Conservation (phyloP, 1,139 yeast genomes). For the Yamadazyma siamensis region DNA sequence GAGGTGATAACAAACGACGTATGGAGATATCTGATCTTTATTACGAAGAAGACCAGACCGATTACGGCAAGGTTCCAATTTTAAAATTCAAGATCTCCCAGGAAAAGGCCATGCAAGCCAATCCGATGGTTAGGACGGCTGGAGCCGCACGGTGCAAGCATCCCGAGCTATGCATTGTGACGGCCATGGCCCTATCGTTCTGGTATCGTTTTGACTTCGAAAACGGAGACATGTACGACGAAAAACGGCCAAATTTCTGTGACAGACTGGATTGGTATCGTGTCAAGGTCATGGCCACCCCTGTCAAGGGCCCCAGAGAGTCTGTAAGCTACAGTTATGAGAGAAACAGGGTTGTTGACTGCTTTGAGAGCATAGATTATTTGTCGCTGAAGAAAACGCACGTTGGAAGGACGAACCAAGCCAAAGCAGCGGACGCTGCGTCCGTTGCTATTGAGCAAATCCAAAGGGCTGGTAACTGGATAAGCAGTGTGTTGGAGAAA, state of each 20-base stretch:
- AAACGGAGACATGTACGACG: constrained; percentile 1
- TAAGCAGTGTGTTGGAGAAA: background rate
- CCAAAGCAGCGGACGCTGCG: constrained; percentile 4
- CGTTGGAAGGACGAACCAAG: constrained; percentile 1
- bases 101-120: constrained; percentile 2
- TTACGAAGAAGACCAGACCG: background rate
- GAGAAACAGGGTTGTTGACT: background rate
- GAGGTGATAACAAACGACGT: constrained; percentile 6
- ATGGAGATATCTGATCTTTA: constrained; percentile 4
- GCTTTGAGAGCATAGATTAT: background rate
- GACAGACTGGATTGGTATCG: background rate
- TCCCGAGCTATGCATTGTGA: constrained; percentile 5
- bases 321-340: constrained; percentile 1
- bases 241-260: background rate
- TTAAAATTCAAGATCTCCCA: background rate
- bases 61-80: constrained; percentile 2
- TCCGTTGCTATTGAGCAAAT: constrained; percentile 5
- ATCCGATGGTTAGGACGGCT: background rate
- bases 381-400: constrained; percentile 2
- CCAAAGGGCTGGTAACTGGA: constrained; percentile 7
- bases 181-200: constrained; percentile 5
- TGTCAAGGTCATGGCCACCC: background rate
- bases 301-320: background rate
- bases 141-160: constrained; percentile 3
- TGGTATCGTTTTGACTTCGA: constrained; percentile 8